These are phyloP conservation scores for Phytophthora megakarya DNA, from an alignment of 352 stramenopile species.

Conservation along the genomic window DNA sequence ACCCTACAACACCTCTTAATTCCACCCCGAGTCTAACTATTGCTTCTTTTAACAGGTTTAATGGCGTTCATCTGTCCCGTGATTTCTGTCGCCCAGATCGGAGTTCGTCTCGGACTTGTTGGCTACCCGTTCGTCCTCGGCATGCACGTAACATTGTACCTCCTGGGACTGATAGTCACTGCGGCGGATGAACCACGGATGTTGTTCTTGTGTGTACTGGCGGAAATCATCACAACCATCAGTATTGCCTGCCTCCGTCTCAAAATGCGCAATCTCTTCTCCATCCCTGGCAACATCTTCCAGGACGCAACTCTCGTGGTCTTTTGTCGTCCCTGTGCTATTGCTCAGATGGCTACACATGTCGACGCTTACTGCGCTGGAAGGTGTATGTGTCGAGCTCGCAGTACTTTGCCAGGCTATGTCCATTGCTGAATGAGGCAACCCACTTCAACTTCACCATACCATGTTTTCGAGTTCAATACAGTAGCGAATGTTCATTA, in stretches of 20 bases:
- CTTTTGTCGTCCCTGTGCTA: constrained; percentile 47
- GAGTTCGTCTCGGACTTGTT: constrained; percentile 31
- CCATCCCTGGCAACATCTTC: constrained; percentile 44
- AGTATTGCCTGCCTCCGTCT: constrained; percentile 37
- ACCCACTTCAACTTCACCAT: background rate
- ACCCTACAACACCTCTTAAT: background rate
- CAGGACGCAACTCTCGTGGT: constrained; percentile 42
- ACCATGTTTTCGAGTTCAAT: background rate
- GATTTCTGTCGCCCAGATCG: constrained; percentile 41
- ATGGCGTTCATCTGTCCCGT: constrained; percentile 44
- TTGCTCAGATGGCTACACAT: constrained; percentile 61
- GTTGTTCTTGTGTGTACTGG: constrained; percentile 11
- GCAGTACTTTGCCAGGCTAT: constrained; percentile 48
- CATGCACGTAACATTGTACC: constrained; percentile 23
- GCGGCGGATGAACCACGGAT: background rate
- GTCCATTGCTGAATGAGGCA: constrained; percentile 8
- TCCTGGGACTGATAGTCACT: constrained; percentile 19
- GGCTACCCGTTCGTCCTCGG: constrained; percentile 30
- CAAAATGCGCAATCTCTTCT: constrained; percentile 52
- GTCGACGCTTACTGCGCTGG: constrained; percentile 45
- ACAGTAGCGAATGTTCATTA: background rate
- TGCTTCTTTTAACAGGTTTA: constrained; percentile 13
- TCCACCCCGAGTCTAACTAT: background rate
- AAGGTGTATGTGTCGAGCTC: constrained; percentile 42
- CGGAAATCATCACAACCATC: constrained; percentile 15